Evolutionary conservation across 2,329 filamentous ascomycete genomes (phyloP).

Genomic region (Neoscytalidium dimidiatum): DNA sequence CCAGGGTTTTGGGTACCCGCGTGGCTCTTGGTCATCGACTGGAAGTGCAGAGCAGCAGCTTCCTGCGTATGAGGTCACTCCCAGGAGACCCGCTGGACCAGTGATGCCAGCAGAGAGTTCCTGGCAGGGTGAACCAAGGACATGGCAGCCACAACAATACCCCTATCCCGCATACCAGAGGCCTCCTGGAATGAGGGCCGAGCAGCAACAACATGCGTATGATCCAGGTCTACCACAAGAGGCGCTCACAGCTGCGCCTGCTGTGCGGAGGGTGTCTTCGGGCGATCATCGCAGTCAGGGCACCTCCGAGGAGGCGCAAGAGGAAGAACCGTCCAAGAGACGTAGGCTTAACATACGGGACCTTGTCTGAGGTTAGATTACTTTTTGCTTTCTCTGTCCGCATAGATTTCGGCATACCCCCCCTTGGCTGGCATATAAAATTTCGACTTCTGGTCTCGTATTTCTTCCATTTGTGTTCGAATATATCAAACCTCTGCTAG

Average conservation of each 20-base stretch:
- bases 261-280: not conserved
- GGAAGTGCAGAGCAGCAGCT: not conserved
- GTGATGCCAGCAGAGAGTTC: not conserved
- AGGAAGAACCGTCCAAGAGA: constrained; percentile 21
- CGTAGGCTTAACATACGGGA: constrained; percentile 23
- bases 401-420: not conserved
- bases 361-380: not conserved
- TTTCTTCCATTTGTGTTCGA: not conserved
- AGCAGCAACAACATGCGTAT: not conserved
- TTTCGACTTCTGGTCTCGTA: not conserved
- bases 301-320: not conserved
- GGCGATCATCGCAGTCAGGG: constrained; percentile 4
- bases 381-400: not conserved
- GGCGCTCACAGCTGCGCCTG: not conserved
- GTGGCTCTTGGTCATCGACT: constrained; percentile 8
- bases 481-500: not conserved
- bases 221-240: not conserved
- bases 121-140: constrained; percentile 1
- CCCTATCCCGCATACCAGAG: not conserved
- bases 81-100: not conserved
- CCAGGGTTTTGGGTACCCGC: not conserved
- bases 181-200: not conserved
- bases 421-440: not conserved
- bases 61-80: not conserved
- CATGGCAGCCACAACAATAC: not conserved